phyloP scores from a whole-genome alignment of 2,329 filamentous ascomycete genomes.

The Cladosporium oxysporum region DNA sequence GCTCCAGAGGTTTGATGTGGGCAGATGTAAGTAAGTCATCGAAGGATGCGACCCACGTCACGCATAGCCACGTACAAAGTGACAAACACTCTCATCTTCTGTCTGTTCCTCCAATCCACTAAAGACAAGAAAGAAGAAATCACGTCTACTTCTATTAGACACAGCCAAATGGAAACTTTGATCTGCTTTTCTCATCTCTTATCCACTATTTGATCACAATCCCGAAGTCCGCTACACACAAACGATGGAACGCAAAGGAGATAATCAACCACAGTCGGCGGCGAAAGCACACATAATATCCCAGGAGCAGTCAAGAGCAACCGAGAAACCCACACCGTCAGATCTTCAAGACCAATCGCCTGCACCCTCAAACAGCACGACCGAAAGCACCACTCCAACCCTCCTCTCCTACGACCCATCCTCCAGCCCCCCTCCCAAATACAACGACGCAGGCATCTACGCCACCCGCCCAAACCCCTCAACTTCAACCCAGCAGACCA shows the following conservation, averaged over 20 bases:
- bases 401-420: slow-evolving; percentile 17
- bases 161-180: too few species aligned
- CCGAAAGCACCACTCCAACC: not conserved
- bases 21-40: not conserved
- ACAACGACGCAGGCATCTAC: slow-evolving; percentile 19
- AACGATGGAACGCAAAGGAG: not conserved
- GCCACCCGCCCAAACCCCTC: not conserved
- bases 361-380: not conserved
- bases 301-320: not conserved
- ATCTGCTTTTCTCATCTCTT: too few species aligned
- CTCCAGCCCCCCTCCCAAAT: slow-evolving; percentile 10
- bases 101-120: too few species aligned
- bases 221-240: not conserved
- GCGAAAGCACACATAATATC: not conserved
- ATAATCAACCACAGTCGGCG: not conserved
- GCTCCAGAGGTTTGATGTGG: not conserved
- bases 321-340: not conserved
- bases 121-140: too few species aligned
- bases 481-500: not conserved
- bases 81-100: too few species aligned
- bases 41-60: not conserved
- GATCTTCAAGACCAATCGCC: not conserved
- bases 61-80: not conserved
- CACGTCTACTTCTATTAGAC: too few species aligned
- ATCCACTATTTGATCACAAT: not conserved